phyloP scores from a whole-genome alignment of 305 asterid species.

The Fraxinus dipetala region DNA sequence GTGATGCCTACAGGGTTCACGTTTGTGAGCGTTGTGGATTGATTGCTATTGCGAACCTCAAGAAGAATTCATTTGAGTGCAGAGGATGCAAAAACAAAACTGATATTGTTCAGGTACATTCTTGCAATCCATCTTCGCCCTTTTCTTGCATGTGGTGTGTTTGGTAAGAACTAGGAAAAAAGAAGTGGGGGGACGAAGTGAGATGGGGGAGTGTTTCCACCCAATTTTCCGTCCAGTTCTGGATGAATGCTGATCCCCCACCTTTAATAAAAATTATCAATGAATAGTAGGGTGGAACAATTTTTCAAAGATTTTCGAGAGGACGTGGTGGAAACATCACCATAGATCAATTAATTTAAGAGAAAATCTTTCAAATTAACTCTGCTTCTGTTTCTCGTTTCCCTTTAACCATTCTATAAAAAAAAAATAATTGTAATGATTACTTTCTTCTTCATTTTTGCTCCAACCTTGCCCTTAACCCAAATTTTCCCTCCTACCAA shows the following conservation, averaged over 20 bases:
- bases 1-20: constrained; percentile 90
- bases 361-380: not conserved
- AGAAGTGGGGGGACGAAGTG: not conserved
- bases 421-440: not conserved
- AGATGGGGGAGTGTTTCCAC: not conserved
- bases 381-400: not conserved
- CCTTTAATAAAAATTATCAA: not conserved
- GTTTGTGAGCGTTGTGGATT: constrained; percentile 87
- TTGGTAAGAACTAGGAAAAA: not conserved
- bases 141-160: not conserved
- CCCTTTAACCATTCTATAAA: not conserved
- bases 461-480: not conserved
- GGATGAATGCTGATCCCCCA: not conserved
- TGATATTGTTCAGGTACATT: constrained; percentile 77
- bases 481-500: not conserved
- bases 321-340: not conserved
- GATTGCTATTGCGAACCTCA: constrained; percentile 86
- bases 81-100: constrained; percentile 94
- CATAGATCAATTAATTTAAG: not conserved
- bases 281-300: not conserved
- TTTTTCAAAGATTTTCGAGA: not conserved
- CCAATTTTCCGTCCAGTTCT: not conserved
- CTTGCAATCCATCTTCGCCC: not conserved
- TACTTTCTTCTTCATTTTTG: not conserved
- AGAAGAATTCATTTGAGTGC: constrained; percentile 88